Evolutionary conservation across 768 basidiomycete genomes (phyloP).

Genomic region (Gymnopilus dilepis): DNA sequence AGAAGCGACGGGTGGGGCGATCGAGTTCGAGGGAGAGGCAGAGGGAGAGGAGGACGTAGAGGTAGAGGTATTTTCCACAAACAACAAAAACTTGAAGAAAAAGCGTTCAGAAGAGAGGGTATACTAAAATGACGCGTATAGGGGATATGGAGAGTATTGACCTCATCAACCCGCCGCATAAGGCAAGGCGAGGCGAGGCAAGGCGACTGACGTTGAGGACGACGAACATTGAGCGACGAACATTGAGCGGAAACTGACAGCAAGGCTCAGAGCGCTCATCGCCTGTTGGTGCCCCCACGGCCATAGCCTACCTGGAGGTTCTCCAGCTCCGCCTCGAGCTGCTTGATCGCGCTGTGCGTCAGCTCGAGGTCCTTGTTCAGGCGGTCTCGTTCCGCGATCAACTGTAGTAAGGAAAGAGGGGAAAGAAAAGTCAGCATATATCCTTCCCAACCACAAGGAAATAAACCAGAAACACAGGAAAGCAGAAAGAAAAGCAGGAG

Average conservation of each 20-base stretch:
- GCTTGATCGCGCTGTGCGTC: constrained; percentile 91
- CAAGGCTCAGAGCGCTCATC: too few relatives aligned
- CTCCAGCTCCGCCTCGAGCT: constrained; percentile 89
- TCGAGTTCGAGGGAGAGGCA: too few relatives aligned
- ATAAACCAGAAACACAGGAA: background rate
- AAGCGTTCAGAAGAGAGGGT: constrained; percentile 14
- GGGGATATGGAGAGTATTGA: constrained; percentile 2
- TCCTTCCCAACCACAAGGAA: too few relatives aligned
- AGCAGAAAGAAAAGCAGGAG: constrained; percentile 13
- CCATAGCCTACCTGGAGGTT: constrained; percentile 87
- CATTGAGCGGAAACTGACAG: too few relatives aligned
- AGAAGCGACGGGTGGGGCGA: too few relatives aligned
- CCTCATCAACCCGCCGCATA: too few relatives aligned
- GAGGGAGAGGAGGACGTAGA: too few relatives aligned
- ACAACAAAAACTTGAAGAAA: constrained; percentile 4
- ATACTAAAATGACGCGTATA: constrained; percentile 9
- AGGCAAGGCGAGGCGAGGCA: too few relatives aligned
- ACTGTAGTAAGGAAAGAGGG: constrained; percentile 51
- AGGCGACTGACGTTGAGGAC: too few relatives aligned
- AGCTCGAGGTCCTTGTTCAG: constrained; percentile 98
- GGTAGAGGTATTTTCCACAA: constrained; percentile 24
- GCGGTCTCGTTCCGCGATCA: constrained; percentile 97
- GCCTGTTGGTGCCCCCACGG: constrained; percentile 64
- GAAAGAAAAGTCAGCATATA: constrained; percentile 18
- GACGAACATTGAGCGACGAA: too few relatives aligned